Evolutionary conservation across 345 rosid species (phyloP).

Genomic region (Abelmoschus esculentus): DNA sequence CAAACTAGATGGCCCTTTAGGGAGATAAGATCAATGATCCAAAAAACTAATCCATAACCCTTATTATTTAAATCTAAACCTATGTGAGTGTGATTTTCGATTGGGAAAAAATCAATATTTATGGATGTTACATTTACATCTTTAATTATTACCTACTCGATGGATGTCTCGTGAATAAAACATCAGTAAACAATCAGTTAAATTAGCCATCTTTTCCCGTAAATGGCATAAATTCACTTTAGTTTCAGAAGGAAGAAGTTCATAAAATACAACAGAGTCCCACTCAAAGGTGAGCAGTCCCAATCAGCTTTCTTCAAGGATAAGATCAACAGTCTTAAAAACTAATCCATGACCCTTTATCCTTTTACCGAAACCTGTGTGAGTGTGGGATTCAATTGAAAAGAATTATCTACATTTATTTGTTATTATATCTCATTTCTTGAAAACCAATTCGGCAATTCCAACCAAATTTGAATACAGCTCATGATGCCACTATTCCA

Average conservation of each 20-base stretch:
- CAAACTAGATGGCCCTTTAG: not conserved
- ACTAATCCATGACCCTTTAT: not conserved
- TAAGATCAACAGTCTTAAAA: not conserved
- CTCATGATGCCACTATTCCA: slow-evolving; percentile 4
- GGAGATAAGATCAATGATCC: not conserved
- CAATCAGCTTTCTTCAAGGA: not conserved
- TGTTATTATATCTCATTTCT: not conserved
- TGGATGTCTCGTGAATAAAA: slow-evolving; percentile 64
- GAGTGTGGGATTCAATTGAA: not conserved
- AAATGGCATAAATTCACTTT: not conserved
- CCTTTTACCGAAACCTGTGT: not conserved
- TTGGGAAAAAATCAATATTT: not conserved
- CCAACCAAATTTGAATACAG: not conserved
- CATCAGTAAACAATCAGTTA: slow-evolving; percentile 13
- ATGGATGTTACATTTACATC: slow-evolving; percentile 60
- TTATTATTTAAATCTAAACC: not conserved
- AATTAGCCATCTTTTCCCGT: not conserved
- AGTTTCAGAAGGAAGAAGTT: not conserved
- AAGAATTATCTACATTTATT: not conserved
- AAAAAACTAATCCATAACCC: slow-evolving; percentile 3
- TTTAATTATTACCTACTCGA: slow-evolving; percentile 65
- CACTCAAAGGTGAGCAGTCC: not conserved
- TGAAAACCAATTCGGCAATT: not conserved
- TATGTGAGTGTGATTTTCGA: not conserved
- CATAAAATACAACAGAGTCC: not conserved